Conservation (phyloP, 768 basidiomycete genomes). For the Tulasnella sp. region DNA sequence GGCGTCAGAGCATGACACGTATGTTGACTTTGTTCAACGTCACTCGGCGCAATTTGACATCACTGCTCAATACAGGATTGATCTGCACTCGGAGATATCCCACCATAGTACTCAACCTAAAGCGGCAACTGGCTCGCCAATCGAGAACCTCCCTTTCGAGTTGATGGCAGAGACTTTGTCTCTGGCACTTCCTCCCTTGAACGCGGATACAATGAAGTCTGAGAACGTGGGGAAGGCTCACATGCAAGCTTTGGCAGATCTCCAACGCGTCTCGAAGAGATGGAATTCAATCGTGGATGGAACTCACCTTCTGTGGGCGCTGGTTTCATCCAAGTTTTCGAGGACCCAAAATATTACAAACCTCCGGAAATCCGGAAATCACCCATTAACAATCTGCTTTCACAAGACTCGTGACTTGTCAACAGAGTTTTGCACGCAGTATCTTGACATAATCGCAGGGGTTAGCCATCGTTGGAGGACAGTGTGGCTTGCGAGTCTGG, state of each 20-base stretch:
- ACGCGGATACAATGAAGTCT: background rate
- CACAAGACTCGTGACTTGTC: too few species aligned
- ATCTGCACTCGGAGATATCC: too few species aligned
- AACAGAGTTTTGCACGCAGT: background rate
- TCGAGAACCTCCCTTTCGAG: background rate
- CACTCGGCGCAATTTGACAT: too few species aligned
- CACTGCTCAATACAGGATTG: too few species aligned
- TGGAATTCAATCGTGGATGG: background rate
- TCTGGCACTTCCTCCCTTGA: background rate
- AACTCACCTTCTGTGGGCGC: background rate
- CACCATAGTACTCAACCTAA: background rate
- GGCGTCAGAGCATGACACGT: too few species aligned
- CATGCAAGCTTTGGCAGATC: background rate
- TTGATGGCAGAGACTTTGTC: background rate
- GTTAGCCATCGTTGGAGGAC: background rate
- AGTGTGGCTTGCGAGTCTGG: background rate
- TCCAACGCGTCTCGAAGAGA: background rate
- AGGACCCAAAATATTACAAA: background rate
- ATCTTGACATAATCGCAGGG: background rate
- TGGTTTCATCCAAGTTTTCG: background rate
- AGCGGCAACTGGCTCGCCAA: background rate
- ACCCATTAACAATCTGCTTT: background rate
- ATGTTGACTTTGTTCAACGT: too few species aligned
- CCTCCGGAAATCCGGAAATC: background rate
- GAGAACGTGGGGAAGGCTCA: background rate